Percentiles rank a stretch among this genome's conserved stretches.
These are phyloP conservation scores for Amaranthus palmeri DNA, from an alignment of 148 eudicot genomes.

Conservation along the genomic window DNA sequence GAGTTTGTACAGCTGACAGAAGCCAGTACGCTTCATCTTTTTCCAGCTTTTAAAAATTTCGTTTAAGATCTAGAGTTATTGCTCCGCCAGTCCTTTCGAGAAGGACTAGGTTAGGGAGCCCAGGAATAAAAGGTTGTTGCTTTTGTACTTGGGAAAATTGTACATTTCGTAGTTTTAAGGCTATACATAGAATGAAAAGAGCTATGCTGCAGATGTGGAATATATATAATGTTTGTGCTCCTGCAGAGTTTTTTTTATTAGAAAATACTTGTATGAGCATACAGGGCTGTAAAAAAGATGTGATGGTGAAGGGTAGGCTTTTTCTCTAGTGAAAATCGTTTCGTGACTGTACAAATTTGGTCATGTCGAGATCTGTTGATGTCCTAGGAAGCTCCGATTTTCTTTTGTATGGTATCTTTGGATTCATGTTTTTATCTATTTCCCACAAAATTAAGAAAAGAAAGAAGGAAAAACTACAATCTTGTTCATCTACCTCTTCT, in stretches of 20 bases:
- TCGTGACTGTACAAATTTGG: conserved; percentile 57
- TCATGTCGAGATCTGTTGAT: conserved; percentile 34
- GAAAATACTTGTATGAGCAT: conserved; percentile 21
- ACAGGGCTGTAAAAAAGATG: conserved; percentile 37
- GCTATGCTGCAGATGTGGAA: conserved; percentile 47
- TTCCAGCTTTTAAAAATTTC: conserved; percentile 12
- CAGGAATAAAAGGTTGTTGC: conserved; percentile 55
- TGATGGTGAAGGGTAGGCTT: conserved; percentile 30
- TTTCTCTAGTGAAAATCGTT: conserved; percentile 16
- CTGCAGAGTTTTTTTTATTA: conserved; percentile 26
- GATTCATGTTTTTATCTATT: conserved; percentile 7
- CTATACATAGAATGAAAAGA: conserved; percentile 54
- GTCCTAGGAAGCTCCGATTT: conserved; percentile 26
- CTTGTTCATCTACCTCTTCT: not conserved
- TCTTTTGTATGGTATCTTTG: conserved; percentile 32
- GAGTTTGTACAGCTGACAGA: conserved; percentile 70
- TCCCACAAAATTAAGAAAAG: conserved; percentile 5
- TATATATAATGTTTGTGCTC: conserved; percentile 26
- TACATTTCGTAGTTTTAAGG: conserved; percentile 73
- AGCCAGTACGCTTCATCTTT: conserved; percentile 38
- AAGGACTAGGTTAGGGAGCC: conserved; percentile 32
- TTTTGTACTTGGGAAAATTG: conserved; percentile 66
- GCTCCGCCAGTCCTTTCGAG: conserved; percentile 24
- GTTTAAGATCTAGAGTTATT: conserved; percentile 21
- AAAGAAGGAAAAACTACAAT: not conserved